Evolutionary conservation across 2,329 filamentous ascomycete genomes (phyloP).

Genomic region (Chaetomium strumarium): DNA sequence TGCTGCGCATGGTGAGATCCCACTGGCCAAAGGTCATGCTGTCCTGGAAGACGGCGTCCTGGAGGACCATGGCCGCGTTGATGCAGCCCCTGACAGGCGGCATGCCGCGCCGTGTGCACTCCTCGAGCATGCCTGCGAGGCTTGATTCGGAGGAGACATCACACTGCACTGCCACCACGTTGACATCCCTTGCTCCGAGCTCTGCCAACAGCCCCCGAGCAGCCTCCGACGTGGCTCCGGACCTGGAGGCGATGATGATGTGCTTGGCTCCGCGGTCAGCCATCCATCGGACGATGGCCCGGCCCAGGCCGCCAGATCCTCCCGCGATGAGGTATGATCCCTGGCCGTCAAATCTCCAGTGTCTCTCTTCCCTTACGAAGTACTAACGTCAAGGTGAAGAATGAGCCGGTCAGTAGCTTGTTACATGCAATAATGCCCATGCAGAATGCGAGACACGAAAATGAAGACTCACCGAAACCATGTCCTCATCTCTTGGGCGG

Average conservation of each 20-base stretch:
- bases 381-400: background rate
- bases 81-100: background rate
- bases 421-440: background rate
- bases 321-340: conserved; percentile 34
- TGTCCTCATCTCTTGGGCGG: conserved; percentile 8
- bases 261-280: conserved; percentile 34
- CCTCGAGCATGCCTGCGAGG: background rate
- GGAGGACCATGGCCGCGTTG: background rate
- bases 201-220: background rate
- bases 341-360: background rate
- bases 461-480: conserved; percentile 2
- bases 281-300: conserved; percentile 32
- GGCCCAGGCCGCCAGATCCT: conserved; percentile 35
- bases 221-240: conserved; percentile 18
- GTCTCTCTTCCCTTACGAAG: background rate
- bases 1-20: conserved; percentile 34
- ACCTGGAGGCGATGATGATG: conserved; percentile 35
- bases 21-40: conserved; percentile 26
- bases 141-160: background rate
- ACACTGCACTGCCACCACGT: background rate
- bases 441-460: background rate
- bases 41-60: background rate
- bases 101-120: background rate
- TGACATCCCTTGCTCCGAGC: background rate
- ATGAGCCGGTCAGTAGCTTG: background rate